Evolutionary conservation across 2,329 filamentous ascomycete species (phyloP).

Genomic region (Ceratocystis smalleyi): DNA sequence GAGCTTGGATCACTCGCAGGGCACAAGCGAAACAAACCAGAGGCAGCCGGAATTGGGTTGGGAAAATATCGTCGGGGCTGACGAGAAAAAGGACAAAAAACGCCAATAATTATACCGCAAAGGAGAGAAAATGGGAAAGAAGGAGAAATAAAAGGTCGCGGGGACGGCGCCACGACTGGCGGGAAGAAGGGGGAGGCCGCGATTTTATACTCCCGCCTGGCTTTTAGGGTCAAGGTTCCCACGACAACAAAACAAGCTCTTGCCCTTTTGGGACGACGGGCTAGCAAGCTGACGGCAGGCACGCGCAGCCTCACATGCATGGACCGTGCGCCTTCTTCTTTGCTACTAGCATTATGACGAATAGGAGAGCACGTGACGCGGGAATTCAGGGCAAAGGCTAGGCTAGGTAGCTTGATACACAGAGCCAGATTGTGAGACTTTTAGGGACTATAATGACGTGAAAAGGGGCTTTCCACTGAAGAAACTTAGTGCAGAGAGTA

Average conservation of each 20-base stretch:
- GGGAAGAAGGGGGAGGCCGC: background rate
- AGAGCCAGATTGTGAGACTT: background rate
- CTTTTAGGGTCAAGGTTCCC: background rate
- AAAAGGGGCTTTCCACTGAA: too few species aligned
- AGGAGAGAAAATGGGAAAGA: background rate
- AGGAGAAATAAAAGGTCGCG: background rate
- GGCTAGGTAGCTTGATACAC: background rate
- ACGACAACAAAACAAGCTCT: conserved; percentile 4
- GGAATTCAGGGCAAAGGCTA: background rate
- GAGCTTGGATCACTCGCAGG: background rate
- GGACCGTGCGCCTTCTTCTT: background rate
- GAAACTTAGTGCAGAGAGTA: too few species aligned
- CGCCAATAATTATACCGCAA: background rate
- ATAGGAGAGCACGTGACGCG: background rate
- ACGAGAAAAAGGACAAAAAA: background rate
- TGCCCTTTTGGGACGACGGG: background rate
- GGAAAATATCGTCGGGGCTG: background rate
- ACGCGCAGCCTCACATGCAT: conserved; percentile 5
- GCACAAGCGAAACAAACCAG: background rate
- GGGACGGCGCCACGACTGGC: background rate
- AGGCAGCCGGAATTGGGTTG: background rate
- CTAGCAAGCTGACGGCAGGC: background rate
- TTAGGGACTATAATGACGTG: background rate
- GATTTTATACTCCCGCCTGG: background rate
- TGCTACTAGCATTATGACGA: background rate